These are phyloP conservation scores for Coelastrella sp. DNA, from an alignment of 139 green algal species.

Conservation along the genomic window DNA sequence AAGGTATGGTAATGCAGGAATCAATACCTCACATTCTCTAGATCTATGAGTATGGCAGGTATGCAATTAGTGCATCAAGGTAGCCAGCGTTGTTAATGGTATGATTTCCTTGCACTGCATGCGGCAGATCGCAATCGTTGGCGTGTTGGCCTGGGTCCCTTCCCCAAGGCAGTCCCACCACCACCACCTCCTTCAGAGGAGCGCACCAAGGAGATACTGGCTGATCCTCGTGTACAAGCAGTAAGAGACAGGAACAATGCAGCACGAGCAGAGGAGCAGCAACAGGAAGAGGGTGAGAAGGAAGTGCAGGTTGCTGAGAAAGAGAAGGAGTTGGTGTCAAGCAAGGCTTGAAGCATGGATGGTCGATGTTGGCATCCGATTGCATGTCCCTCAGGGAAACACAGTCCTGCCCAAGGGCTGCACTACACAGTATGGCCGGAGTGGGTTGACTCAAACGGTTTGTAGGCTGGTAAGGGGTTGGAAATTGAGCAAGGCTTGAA, in stretches of 20 bases:
- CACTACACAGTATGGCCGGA: no score
- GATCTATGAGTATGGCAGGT: no score
- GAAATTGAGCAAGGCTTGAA: constrained; percentile 7
- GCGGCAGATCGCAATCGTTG: constrained; percentile 76
- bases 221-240: constrained; percentile 48
- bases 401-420: no score
- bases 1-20: no score
- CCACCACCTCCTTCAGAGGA: constrained; percentile 76
- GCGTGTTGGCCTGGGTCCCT: constrained; percentile 69
- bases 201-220: constrained; percentile 74
- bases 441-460: no score
- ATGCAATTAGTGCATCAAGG: no score
- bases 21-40: no score
- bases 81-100: no score
- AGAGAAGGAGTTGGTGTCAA: constrained; percentile 31
- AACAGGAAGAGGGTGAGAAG: constrained; percentile 1
- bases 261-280: not conserved
- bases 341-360: constrained; percentile 2
- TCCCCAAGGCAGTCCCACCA: constrained; percentile 76
- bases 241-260: not conserved
- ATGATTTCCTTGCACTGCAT: no score
- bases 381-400: no score
- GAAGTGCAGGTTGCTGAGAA: constrained; percentile 20
- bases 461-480: no score
- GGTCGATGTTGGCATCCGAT: no score